These are phyloP conservation scores for Alternaria sp. DNA, from an alignment of 2,329 filamentous ascomycete species.

Conservation along the genomic window DNA sequence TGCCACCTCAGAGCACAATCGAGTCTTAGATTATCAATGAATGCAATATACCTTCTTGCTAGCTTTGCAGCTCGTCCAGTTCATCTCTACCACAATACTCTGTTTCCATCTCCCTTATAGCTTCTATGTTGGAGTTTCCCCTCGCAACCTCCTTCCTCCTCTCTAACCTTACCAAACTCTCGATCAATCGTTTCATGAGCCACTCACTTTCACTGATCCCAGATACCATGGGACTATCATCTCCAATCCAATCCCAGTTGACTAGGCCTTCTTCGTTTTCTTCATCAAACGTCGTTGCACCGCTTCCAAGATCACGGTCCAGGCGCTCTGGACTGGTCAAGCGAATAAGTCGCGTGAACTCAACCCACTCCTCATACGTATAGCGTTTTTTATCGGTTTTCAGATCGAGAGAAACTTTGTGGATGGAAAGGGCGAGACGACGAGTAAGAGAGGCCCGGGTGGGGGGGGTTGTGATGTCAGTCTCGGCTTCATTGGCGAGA, in stretches of 20 bases:
- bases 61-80: background rate
- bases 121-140: background rate
- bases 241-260: constrained; percentile 78
- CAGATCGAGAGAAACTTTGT: constrained; percentile 70
- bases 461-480: constrained; percentile 9
- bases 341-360: constrained; percentile 78
- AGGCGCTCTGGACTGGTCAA: constrained; percentile 53
- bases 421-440: constrained; percentile 74
- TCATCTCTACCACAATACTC: background rate
- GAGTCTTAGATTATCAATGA: background rate
- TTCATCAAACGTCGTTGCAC: constrained; percentile 55
- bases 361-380: constrained; percentile 85
- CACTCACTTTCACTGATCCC: constrained; percentile 71
- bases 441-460: constrained; percentile 65
- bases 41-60: background rate
- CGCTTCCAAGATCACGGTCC: constrained; percentile 18
- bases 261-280: constrained; percentile 68
- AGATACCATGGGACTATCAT: constrained; percentile 72
- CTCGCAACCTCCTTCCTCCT: constrained; percentile 31
- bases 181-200: constrained; percentile 71
- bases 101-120: constrained; percentile 10
- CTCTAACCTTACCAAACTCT: constrained; percentile 63
- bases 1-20: background rate
- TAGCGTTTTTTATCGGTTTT: constrained; percentile 71
- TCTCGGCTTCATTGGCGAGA: constrained; percentile 26